phyloP scores from a whole-genome alignment of 139 green algal genomes.

The Parachlorella kessleri region DNA sequence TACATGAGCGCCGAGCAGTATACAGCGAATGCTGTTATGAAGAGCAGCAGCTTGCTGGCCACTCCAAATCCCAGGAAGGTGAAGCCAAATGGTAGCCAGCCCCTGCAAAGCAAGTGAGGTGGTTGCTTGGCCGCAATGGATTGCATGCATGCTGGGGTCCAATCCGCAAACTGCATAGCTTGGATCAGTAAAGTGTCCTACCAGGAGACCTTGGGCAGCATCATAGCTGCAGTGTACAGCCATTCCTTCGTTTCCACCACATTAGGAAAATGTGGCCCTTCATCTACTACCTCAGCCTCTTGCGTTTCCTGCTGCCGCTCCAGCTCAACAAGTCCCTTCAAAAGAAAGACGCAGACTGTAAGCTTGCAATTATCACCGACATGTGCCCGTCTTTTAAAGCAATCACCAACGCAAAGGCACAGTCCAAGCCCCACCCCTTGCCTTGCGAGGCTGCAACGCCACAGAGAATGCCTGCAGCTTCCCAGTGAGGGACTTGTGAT shows the following conservation, averaged over 20 bases:
- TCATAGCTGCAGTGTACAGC: neutral
- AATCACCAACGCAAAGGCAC: too few species aligned
- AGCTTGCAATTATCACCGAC: too few species aligned
- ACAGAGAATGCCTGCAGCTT: neutral
- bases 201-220: neutral
- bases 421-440: too few species aligned
- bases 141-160: too few species aligned
- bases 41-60: conserved; percentile 26
- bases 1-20: conserved; percentile 24
- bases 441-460: neutral
- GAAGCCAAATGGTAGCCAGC: conserved; percentile 30
- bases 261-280: neutral
- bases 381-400: too few species aligned
- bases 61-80: conserved; percentile 22
- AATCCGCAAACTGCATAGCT: too few species aligned
- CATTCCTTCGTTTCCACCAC: neutral
- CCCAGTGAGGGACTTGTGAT: neutral
- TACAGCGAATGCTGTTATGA: conserved; percentile 25
- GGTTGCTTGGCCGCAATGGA: too few species aligned
- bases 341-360: too few species aligned
- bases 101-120: too few species aligned
- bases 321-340: too few species aligned
- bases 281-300: too few species aligned
- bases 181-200: neutral
- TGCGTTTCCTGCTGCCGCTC: too few species aligned